Evolutionary conservation across 768 basidiomycete genomes (phyloP), one percentile per base, ranked within the genome.

Genomic region (Kwoniella dendrophila): DNA sequence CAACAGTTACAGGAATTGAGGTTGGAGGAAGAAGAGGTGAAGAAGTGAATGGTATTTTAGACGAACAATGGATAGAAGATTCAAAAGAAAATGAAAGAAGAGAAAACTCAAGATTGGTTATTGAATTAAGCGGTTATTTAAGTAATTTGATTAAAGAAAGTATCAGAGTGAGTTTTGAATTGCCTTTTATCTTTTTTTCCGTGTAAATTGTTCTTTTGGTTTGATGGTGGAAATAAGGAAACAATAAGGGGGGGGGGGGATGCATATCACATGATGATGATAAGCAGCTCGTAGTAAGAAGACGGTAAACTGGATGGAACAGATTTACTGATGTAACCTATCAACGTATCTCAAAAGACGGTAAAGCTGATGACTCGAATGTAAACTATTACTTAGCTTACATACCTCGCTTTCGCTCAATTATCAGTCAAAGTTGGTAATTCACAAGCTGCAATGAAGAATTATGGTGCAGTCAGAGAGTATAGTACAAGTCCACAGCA

Each of bases 121-220:
- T 93, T 4, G 95, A 98, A 77, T 82, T 97, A 74, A 94, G 92
- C 84, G 90, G 89, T 11, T 97, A 97, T 74, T 84, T 87, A 67
- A 93, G 90, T 71, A 98, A 96, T 77, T 88, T 97, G 87, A 96
- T 98, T 83, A 98, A 96, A 80, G 95, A 98, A 84, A 93, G 90
- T 83, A 94, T 96, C 70, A 83, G 95, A 72, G 92, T 95, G 76
- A 61, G 82, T 74, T 84, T 82, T 16, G 1, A n/a, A n/a, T n/a
- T n/a, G 24, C 41, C 29, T 44, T 11, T 40, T 40, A 41, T 26
- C 30, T 18, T 10, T n/a, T 14, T 24, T 48, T 24, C 1, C 32
- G 11, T n/a, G n/a, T 3, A 26, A n/a, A n/a, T n/a, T 18, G 26
- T 29, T 16, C 11, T 38, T 30, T 11, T 27, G 30, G 32, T 34